Evolutionary conservation across 1,284 basidiomycete genomes (phyloP).

Genomic region (Caloboletus firmus): DNA sequence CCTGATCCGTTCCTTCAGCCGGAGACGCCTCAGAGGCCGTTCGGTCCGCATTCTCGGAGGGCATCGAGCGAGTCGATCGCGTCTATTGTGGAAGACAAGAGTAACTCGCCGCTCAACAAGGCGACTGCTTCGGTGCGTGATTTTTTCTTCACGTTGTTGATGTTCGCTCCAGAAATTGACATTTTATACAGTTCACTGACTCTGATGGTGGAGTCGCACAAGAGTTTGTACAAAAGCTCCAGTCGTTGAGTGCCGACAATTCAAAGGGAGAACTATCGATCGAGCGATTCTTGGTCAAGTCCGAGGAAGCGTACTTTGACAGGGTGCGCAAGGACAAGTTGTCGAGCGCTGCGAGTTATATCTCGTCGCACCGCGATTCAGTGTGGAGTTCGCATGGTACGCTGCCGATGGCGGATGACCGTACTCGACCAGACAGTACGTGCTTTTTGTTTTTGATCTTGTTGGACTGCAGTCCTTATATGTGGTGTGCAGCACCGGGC

Average conservation of each 20-base stretch:
- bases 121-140: conserved; percentile 77
- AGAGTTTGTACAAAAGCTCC: conserved; percentile 84
- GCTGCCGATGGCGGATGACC: conserved; percentile 51
- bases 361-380: conserved; percentile 80
- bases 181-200: conserved; percentile 73
- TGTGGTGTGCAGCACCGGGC: conserved; percentile 28
- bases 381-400: conserved; percentile 69
- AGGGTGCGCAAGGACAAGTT: conserved; percentile 86
- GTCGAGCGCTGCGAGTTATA: conserved; percentile 70
- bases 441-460: conserved; percentile 15
- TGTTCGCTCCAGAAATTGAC: background rate
- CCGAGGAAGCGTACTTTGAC: conserved; percentile 90
- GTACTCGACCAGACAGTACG: conserved; percentile 76
- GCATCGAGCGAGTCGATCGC: conserved; percentile 87
- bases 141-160: background rate
- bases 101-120: conserved; percentile 86
- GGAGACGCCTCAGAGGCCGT: conserved; percentile 64
- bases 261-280: conserved; percentile 90
- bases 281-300: conserved; percentile 86
- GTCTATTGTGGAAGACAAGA: conserved; percentile 87
- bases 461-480: conserved; percentile 12
- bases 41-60: conserved; percentile 75
- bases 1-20: conserved; percentile 77
- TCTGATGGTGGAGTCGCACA: conserved; percentile 87
- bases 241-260: conserved; percentile 77